phyloP scores from a whole-genome alignment of 805 yeast species.

The Sugiyamaella smithiae region DNA sequence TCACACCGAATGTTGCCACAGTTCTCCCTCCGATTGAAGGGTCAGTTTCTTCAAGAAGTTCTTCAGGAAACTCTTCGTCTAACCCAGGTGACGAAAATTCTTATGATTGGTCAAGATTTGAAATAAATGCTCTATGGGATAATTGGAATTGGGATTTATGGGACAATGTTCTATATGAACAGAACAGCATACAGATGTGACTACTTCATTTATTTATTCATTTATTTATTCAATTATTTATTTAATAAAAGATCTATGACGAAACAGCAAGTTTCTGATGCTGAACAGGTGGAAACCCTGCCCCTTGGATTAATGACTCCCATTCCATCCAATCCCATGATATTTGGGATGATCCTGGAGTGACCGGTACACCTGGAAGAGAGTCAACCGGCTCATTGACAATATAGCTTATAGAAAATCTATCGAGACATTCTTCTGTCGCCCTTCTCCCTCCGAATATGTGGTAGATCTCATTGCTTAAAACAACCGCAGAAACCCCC shows the following conservation, averaged over 20 bases:
- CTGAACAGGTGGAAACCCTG: too few species aligned
- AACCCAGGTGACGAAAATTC: background rate
- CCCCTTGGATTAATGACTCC: constrained; percentile 1
- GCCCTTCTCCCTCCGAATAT: background rate
- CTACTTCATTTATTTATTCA: background rate
- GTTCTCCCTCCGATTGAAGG: too few species aligned
- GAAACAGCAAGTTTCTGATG: background rate
- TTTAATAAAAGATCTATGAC: background rate
- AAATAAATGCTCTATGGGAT: background rate
- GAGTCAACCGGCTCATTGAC: background rate
- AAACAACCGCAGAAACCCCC: background rate
- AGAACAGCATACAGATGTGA: background rate
- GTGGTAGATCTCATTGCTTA: constrained; percentile 1
- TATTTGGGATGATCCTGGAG: background rate
- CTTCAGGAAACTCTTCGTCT: background rate
- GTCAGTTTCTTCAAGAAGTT: background rate
- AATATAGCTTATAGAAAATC: constrained; percentile 2
- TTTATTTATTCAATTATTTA: too few species aligned
- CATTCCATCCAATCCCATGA: constrained; percentile 5
- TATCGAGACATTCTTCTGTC: background rate
- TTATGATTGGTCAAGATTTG: constrained; percentile 1
- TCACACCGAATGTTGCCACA: background rate
- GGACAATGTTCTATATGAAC: background rate
- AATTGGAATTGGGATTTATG: constrained; percentile 2
- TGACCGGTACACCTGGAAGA: background rate